Evolutionary conservation across 1,139 yeast genomes (phyloP), one percentile per base, ranked within the genome.

Genomic region (Yamadazyma songkhlaensis): DNA sequence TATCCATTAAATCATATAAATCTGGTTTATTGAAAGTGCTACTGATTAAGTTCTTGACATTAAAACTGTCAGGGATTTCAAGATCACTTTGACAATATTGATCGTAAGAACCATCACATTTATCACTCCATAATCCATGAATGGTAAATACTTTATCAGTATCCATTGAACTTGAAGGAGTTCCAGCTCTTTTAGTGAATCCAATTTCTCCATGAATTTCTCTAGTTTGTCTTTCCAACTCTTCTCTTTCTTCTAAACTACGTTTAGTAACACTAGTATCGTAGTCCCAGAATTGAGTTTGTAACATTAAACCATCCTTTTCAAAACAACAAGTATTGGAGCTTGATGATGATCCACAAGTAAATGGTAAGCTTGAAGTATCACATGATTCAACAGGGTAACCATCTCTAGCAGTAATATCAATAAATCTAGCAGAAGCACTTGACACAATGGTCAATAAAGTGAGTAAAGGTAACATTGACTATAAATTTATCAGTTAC

Each of bases 51-150:
- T 58, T 51, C 26, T 60, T 48, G 40, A 64, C 47, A 47, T 64
- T 56, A n/a, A 44, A 37, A 25, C 46, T 49, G 34, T 55, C 52
- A 26, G 46, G 42, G 34, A 66, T 52, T 43, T 61, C 67, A 39
- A 61, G 51, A 5, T 50, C 47, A 2, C 62, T 57, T 36, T 56
- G 48, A 49, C 73, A 67, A 47, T 52, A 55, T 42, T 51, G 59
- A 29, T 56, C 55, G 50, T 59, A 67, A 8, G 59, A 49, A 8
- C 71, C 70, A 42, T 66, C 57, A 46, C 71, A 66, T 41, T 55
- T 50, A 43, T 67, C 72, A 42, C 57, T 58, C 72, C 72, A 67
- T 36, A 65, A 57, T 0, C 73, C 73, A 43, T 67, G 74, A 37
- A 67, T 59, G 31, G 74, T 67, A 49, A 67, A 67, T 2, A 57